Base-by-base conservation (phyloP, 2,329 filamentous ascomycete genomes). In the Phialophora tarda region DNA sequence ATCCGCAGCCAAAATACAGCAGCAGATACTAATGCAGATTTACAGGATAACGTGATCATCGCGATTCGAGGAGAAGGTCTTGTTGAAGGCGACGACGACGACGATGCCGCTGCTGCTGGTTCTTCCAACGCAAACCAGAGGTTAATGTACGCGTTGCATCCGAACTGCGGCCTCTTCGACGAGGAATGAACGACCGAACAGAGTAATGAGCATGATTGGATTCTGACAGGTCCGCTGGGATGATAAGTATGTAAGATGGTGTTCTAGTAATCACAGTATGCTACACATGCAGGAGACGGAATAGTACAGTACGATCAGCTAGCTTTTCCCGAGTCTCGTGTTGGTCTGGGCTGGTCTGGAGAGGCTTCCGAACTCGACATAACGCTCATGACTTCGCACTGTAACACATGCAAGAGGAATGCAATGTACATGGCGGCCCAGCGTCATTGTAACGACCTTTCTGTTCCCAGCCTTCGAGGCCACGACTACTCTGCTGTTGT, bases 121-220 rank as follows among this genome's bases (percentile, higher is more conserved):
- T 50, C 63, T 38, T 41, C 34, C 38, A 8, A 5, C 17, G n/a
- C 62, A 32, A 44, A 30, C 41, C 82, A 75, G 75, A 84, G 70
- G 80, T 82, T 91, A 4, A 85, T 95, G 60, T 99, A 97, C 76
- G 91, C 97, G 28, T 77, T 99, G 72, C 95, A 99, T 81, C 95
- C 95, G 65, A 98, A 98, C 80, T 96, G 92, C 76, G 91, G 91
- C 0, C 84, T 96, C 10, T 71, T 71, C 48, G 69, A 71, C 50
- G 93, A 97, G 21, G 61, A 67, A 41, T 71, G 69, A 73, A 54
- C 21, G 48, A 28, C 11, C 14, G 8, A 21, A 23, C 4, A 21
- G 48, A 6, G 26, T 53, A 28, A 53, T 26, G 48, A 53, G 14
- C 21, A 12, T 28, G 48, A 28, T 10, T 21, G 48, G 26, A 26